These are phyloP conservation scores for Blastobotrys chiropterorum DNA, from an alignment of 805 yeast species.

Conservation along the genomic window DNA sequence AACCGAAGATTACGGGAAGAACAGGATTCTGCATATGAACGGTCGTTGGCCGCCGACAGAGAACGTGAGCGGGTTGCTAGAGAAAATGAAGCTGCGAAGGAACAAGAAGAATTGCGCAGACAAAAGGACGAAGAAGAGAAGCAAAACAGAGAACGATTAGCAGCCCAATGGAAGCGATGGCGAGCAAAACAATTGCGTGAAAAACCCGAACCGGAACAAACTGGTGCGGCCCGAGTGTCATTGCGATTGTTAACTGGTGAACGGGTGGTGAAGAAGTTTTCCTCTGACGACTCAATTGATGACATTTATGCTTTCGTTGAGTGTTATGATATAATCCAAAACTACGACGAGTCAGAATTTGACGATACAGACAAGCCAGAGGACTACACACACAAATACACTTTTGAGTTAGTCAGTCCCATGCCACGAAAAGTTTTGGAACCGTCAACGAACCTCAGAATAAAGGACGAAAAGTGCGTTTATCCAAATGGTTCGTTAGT, in stretches of 20 bases:
- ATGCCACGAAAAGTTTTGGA: slow-evolving; percentile 49
- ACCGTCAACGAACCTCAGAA: slow-evolving; percentile 21
- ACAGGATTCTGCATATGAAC: slow-evolving; percentile 74
- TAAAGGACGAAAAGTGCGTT: slow-evolving; percentile 41
- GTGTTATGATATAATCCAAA: slow-evolving; percentile 30
- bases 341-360: slow-evolving; percentile 23
- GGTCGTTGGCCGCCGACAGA: slow-evolving; percentile 64
- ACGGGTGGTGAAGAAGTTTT: slow-evolving; percentile 48
- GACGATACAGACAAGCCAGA: slow-evolving; percentile 11
- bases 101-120: slow-evolving; percentile 13
- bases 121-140: slow-evolving; percentile 19
- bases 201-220: slow-evolving; percentile 3
- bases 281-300: slow-evolving; percentile 42
- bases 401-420: slow-evolving; percentile 48
- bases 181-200: slow-evolving; percentile 26
- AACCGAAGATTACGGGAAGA: slow-evolving; percentile 55
- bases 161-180: slow-evolving; percentile 46
- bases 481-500: slow-evolving; percentile 63
- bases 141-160: slow-evolving; percentile 15
- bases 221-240: slow-evolving; percentile 56
- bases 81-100: slow-evolving; percentile 25
- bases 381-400: slow-evolving; percentile 41
- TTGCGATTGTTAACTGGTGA: slow-evolving; percentile 60
- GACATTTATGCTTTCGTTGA: slow-evolving; percentile 73
- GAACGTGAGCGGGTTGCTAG: slow-evolving; percentile 32